Base-by-base conservation (phyloP, 176 grass and related monocot species). In the Puya raimondii region DNA sequence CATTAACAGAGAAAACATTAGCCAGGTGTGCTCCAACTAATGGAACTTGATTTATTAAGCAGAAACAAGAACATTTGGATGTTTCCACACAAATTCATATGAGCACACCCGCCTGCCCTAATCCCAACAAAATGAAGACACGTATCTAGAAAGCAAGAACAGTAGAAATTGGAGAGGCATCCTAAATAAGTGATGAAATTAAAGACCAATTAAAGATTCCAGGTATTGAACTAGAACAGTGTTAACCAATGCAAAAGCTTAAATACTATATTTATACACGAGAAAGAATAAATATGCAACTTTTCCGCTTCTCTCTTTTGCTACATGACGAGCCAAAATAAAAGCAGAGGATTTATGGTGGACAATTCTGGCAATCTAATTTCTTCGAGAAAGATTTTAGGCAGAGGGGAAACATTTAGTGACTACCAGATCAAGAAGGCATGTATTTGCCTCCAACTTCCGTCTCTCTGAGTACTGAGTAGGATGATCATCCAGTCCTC, bases 341-440 rank as follows among this genome's bases (percentile, higher is more conserved):
- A 59, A 59, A 59, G 9, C 10, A 59, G 20, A 59, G 54, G 14
- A 20, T 59, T 59, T 2, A 59, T 59, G 54, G 13, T 59, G 15
- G 54, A 33, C 27, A 16, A 42, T 67, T 67, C 13, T 2, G 13
- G 33, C 8, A 67, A 67, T 15, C 33, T 67, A 59, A 59, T 15
- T 59, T 17, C 54, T 59, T 59, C 2, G 15, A 59, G n/a, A 17
- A 59, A 59, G 54, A 59, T 59, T 17, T 59, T 17, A 59, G 8
- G 54, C 15, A 12, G 9, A 59, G 1, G 12, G 16, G 13, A 59
- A 59, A 58, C 18, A 48, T 20, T 21, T 21, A 70, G 71, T 69
- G 66, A 73, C 65, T 92, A 96, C 93, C 88, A 96, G 76, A 68
- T 96, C 93, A 77, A 96, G 86, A 87, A 96, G 86, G 64, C 12